Conservation (phyloP, 345 rosid species). For the Hypericum androsaemum region DNA sequence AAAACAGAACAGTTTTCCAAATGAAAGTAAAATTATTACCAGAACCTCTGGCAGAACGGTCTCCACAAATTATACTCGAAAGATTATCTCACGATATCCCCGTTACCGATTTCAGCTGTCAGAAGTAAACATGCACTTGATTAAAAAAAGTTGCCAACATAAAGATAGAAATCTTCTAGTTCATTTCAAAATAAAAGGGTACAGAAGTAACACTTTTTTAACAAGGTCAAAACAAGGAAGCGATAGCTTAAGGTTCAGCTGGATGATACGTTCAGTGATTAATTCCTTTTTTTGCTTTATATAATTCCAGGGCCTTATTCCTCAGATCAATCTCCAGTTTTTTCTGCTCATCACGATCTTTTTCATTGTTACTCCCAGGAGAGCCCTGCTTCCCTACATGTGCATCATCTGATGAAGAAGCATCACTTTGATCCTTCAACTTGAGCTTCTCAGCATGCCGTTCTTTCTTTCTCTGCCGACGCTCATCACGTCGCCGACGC, state of each 20-base stretch:
- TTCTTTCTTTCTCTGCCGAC: slow-evolving; percentile 63
- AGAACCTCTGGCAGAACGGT: slow-evolving; percentile 59
- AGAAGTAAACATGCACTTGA: slow-evolving; percentile 64
- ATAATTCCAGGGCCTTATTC: slow-evolving; percentile 82
- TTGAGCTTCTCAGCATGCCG: slow-evolving; percentile 60
- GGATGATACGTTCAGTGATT: slow-evolving; percentile 22
- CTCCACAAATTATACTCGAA: slow-evolving; percentile 65
- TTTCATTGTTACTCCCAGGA: slow-evolving; percentile 32
- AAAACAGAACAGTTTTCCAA: slow-evolving; percentile 24
- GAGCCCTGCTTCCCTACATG: slow-evolving; percentile 18
- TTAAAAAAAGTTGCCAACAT: slow-evolving; percentile 43
- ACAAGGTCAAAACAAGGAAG: no score
- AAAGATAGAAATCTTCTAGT: slow-evolving; percentile 16
- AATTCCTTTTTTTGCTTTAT: slow-evolving; percentile 89
- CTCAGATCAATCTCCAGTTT: slow-evolving; percentile 86
- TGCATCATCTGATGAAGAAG: slow-evolving; percentile 48
- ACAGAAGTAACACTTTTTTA: no score
- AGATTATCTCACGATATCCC: slow-evolving; percentile 72
- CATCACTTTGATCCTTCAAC: slow-evolving; percentile 33
- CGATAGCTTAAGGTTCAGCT: no score
- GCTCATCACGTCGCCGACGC: slow-evolving; percentile 62
- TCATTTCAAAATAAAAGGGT: slow-evolving; percentile 21
- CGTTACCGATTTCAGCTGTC: slow-evolving; percentile 83
- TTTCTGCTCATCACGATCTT: slow-evolving; percentile 47
- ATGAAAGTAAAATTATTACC: slow-evolving; percentile 51